phyloP scores from a whole-genome alignment of 805 yeast species.

The Ogataea sp. region DNA sequence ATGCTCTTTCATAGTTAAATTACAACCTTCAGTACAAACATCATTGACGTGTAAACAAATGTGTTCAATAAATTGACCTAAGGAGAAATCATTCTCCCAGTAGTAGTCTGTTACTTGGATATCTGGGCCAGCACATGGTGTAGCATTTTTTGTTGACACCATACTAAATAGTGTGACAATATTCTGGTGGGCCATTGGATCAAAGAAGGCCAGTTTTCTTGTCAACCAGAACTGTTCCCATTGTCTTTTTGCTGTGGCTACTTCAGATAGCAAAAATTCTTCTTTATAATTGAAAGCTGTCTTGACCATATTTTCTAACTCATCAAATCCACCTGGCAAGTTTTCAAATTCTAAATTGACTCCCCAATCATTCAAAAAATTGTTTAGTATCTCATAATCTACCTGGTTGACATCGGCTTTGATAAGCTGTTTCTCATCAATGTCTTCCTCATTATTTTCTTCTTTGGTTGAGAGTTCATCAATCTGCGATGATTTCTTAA shows the following conservation, averaged over 20 bases:
- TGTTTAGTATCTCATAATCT: constrained; percentile 14
- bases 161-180: constrained; percentile 73
- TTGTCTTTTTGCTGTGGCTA: constrained; percentile 37
- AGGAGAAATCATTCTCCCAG: constrained; percentile 81
- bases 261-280: constrained; percentile 20
- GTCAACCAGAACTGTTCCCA: constrained; percentile 55
- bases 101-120: constrained; percentile 79
- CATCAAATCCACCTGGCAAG: constrained; percentile 30
- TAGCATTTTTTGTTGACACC: constrained; percentile 75
- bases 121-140: constrained; percentile 91
- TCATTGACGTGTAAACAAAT: constrained; percentile 58
- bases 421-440: not conserved
- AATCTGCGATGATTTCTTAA: constrained; percentile 9
- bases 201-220: constrained; percentile 44
- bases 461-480: not conserved
- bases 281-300: constrained; percentile 21
- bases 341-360: constrained; percentile 9
- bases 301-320: constrained; percentile 29
- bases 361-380: constrained; percentile 9
- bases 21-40: constrained; percentile 78
- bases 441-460: constrained; percentile 8
- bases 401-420: constrained; percentile 6
- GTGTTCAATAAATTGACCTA: constrained; percentile 85
- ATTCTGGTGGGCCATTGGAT: constrained; percentile 68
- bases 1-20: constrained; percentile 61